Conservation (phyloP, 192 early-diverging fungal genomes). For the Backusella parvicylindrica region DNA sequence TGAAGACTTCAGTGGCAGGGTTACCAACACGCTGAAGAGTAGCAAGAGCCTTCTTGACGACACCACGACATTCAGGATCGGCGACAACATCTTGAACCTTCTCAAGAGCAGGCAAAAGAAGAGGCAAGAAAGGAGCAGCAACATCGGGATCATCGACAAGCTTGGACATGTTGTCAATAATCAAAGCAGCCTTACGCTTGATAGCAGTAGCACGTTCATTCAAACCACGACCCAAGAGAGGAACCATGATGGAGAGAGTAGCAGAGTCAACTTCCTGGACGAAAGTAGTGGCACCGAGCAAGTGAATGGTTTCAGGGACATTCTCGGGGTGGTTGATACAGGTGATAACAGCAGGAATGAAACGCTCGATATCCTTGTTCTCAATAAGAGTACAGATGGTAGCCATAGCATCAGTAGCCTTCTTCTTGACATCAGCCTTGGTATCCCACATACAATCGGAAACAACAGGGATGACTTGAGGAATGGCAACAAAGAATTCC, state of each 20-base stretch:
- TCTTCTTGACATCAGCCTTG: constrained; percentile 65
- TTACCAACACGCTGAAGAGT: constrained; percentile 67
- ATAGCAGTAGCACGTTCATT: constrained; percentile 67
- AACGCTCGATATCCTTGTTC: constrained; percentile 78
- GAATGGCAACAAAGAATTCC: constrained; percentile 48
- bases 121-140: constrained; percentile 76
- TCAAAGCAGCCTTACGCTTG: constrained; percentile 71
- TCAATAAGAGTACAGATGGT: constrained; percentile 66
- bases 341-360: constrained; percentile 69
- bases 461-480: constrained; percentile 68
- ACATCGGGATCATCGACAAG: constrained; percentile 79
- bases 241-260: constrained; percentile 79
- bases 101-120: constrained; percentile 73
- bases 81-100: constrained; percentile 71
- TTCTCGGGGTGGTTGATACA: constrained; percentile 78
- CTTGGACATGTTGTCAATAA: constrained; percentile 92
- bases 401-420: constrained; percentile 64
- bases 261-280: constrained; percentile 73
- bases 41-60: constrained; percentile 63
- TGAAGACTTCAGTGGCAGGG: constrained; percentile 50
- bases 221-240: constrained; percentile 68
- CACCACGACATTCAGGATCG: constrained; percentile 74
- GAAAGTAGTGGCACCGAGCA: constrained; percentile 78
- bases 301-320: constrained; percentile 73
- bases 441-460: constrained; percentile 81